Evolutionary conservation across 2,329 filamentous ascomycete species (phyloP), one percentile per base, ranked within the genome.

Genomic region (Plenodomus biglobosus): DNA sequence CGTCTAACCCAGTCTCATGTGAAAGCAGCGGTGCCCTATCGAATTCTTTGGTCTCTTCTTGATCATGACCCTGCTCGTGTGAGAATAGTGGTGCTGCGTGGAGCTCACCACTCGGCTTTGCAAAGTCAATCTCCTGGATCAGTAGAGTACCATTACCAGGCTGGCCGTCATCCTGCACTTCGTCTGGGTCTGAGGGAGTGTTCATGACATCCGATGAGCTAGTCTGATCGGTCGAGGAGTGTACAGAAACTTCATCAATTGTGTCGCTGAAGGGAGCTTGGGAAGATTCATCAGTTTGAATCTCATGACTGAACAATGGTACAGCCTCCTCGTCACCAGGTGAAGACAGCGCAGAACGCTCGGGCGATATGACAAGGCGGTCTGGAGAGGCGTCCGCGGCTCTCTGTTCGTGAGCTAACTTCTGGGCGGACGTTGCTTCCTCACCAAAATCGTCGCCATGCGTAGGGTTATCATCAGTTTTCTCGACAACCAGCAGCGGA

Each of bases 361-460:
- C 58, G 16, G 62, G 43, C 41, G 58, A 49, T 24, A 68, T 48
- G 21, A 68, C 44, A 35, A 69, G 48, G 38, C 65, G 49, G 42
- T 75, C 67, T 32, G 69, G 70, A 30, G 66, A 49, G 20, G 68
- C 68, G 51, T 73, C 70, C 11, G 65, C 57, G 11, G 64, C 55
- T 38, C 61, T 55, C 24, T 62, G 52, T 21, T 69, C 61, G 49
- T 69, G 64, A 1, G 71, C 68, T 35, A 68, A 51, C 40, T 68
- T 69, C 45, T 75, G 68, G 24, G 54, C 58, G 40, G 46, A 46
- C 3, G 68, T 72, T 19, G 69, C 68, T 38, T 62, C 46, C 6
- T 58, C 38, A 6, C 68, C 69, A 50, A 73, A 67, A 50, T 73
- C 68, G 37, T 75, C 70, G 11, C 66, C 70, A 60, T 67, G 55